Evolutionary conservation across 2,329 filamentous ascomycete species (phyloP).

Genomic region (Sarocladium oryzae): DNA sequence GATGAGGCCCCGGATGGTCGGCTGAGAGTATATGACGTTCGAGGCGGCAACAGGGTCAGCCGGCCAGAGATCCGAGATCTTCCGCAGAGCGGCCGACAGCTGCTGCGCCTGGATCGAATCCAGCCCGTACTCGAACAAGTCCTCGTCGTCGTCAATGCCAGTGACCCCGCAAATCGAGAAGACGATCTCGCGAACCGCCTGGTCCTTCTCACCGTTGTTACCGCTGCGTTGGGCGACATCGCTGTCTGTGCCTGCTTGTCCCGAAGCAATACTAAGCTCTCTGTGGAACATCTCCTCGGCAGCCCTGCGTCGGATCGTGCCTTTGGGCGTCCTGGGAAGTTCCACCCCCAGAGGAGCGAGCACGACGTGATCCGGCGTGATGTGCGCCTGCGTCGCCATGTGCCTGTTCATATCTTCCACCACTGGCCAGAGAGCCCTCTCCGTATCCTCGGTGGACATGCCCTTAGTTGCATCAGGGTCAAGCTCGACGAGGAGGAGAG

Average conservation of each 20-base stretch:
- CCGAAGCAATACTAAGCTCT: slow-evolving; percentile 29
- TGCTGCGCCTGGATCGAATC: slow-evolving; percentile 29
- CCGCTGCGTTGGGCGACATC: not conserved
- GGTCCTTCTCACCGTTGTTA: not conserved
- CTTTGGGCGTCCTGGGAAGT: slow-evolving; percentile 38
- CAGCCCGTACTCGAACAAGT: slow-evolving; percentile 32
- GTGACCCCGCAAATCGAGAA: slow-evolving; percentile 2
- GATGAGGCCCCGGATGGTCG: slow-evolving; percentile 19
- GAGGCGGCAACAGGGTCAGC: slow-evolving; percentile 9
- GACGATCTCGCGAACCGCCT: not conserved
- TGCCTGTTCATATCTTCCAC: slow-evolving; percentile 36
- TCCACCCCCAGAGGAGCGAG: slow-evolving; percentile 34
- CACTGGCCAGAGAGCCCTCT: slow-evolving; percentile 32
- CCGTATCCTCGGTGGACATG: slow-evolving; percentile 14
- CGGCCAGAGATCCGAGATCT: not conserved
- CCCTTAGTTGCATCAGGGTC: not conserved
- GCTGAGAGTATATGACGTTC: slow-evolving; percentile 22
- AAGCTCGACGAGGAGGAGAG: slow-evolving; percentile 30
- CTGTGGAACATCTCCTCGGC: slow-evolving; percentile 34
- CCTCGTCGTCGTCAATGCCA: slow-evolving; percentile 19
- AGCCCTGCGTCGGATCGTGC: slow-evolving; percentile 34
- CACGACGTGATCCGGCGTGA: slow-evolving; percentile 31
- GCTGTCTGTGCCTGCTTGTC: not conserved
- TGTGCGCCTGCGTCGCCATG: slow-evolving; percentile 39
- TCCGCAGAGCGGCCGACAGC: slow-evolving; percentile 18